Percentiles rank a stretch among this genome's conserved stretches.
Conservation (phyloP, 495 filamentous ascomycete species). For the Terfezia boudieri region DNA sequence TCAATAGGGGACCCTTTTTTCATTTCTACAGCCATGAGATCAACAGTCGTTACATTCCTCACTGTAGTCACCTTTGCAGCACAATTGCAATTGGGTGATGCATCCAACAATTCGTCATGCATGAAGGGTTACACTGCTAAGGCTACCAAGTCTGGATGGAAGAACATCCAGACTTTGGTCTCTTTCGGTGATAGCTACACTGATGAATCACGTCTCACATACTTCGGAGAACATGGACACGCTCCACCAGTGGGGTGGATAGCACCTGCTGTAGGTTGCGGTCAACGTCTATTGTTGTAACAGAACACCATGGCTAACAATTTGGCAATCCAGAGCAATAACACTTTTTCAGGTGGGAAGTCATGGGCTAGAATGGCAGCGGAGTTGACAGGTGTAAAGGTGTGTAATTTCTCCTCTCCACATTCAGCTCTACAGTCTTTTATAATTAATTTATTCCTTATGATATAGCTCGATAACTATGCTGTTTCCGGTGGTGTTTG, state of each 20-base stretch:
- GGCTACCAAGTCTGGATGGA: background rate
- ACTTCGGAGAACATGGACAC: slow-evolving; percentile 35
- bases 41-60: too few relatives aligned
- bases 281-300: too few relatives aligned
- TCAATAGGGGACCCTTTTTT: too few relatives aligned
- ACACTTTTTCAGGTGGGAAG: slow-evolving; percentile 37
- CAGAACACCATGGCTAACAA: background rate
- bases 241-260: slow-evolving; percentile 38
- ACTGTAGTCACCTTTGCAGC: background rate
- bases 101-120: too few relatives aligned
- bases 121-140: background rate
- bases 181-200: slow-evolving; percentile 57
- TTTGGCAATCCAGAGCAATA: slow-evolving; percentile 16
- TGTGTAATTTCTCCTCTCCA: background rate
- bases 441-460: background rate
- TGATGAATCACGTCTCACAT: slow-evolving; percentile 40
- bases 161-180: slow-evolving; percentile 30
- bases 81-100: background rate
- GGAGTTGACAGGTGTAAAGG: slow-evolving; percentile 28
- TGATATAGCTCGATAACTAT: slow-evolving; percentile 38
- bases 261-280: slow-evolving; percentile 21
- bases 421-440: too few relatives aligned
- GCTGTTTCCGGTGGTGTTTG: slow-evolving; percentile 48
- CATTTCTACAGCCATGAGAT: too few relatives aligned
- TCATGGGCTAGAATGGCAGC: slow-evolving; percentile 44